Evolutionary conservation across 805 yeast genomes (phyloP), one percentile per base, ranked within the genome.

Genomic region (Myxozyma lipomycoides): DNA sequence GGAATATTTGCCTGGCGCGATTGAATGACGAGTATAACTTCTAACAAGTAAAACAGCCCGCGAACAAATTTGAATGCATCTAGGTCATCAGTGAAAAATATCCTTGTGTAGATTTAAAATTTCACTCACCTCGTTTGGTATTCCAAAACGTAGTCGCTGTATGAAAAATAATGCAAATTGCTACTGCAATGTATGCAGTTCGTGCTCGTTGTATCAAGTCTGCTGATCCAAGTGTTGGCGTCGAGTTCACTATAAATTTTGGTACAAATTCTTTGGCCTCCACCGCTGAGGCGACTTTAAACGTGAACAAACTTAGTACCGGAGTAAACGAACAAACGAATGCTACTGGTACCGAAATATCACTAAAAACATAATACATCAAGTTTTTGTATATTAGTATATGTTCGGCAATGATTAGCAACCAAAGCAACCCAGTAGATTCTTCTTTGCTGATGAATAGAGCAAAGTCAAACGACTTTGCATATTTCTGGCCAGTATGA

Each of bases 401-500:
- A 77, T 2, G 85, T 74, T 2, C 47, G n/a, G 72, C 4, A 0
- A 71, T 43, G 18, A 75, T 72, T 7, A 82, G 59, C 1, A 54
- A 34, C 89, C 89, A 82, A 34, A 77, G 68, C 9, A 73, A 19
- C 0, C 52, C 43, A 1, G 46, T 38, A 26, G 51, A 25, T 9
- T 46, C 28, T 25, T 53, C 52, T 0, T 38, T 55, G 6, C 65
- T 56, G 2, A 89, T 62, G 37, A 69, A 70, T 0, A 73, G 64
- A 0, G 79, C 71, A 3, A 84, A 59, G 37, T 80, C 80, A 42
- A 72, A 66, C 18, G 74, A 74, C 15, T 77, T 73, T 39, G 73
- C 70, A 63, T 76, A 82, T 58, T 93, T 93, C 62, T 90, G 97
- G 19, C 59, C 59, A 45, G 91, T 81, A 58, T 83, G 84, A 62